Conservation (phyloP, 2,329 filamentous ascomycete genomes). For the Cladophialophora carrionii region DNA sequence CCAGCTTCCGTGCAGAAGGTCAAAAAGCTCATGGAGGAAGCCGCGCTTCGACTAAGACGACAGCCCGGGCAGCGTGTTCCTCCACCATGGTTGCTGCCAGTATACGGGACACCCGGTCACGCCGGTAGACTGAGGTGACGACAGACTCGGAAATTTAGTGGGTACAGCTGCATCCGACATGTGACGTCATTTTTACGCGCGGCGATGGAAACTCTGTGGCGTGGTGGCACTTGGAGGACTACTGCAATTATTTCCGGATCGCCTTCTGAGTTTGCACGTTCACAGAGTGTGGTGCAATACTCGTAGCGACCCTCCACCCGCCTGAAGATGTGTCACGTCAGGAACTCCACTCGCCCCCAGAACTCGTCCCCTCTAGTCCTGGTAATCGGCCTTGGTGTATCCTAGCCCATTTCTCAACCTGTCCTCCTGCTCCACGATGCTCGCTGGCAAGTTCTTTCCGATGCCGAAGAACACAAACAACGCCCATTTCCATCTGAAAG, state of each 20-base stretch:
- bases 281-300: neutral
- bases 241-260: neutral
- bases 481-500: slow-evolving; percentile 89
- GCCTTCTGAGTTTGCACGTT: neutral
- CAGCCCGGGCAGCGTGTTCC: neutral
- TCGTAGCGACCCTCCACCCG: neutral
- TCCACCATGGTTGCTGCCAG: neutral
- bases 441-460: slow-evolving; percentile 66
- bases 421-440: slow-evolving; percentile 69
- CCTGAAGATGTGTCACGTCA: neutral
- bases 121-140: neutral
- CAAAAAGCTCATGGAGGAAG: neutral
- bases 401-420: slow-evolving; percentile 59
- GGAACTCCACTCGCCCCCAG: neutral
- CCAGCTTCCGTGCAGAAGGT: neutral
- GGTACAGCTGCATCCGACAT: too few species aligned
- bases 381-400: slow-evolving; percentile 20
- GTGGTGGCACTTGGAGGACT: neutral
- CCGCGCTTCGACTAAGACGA: neutral
- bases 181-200: neutral
- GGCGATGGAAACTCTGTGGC: neutral
- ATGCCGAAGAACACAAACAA: slow-evolving; percentile 79
- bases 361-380: slow-evolving; percentile 13
- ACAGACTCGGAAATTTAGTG: neutral
- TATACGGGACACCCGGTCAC: neutral